Percentiles rank a stretch among this genome's conserved stretches.
These are phyloP conservation scores for Brasenia schreberi DNA, from an alignment of 164 flowering plant genomes.

Conservation along the genomic window DNA sequence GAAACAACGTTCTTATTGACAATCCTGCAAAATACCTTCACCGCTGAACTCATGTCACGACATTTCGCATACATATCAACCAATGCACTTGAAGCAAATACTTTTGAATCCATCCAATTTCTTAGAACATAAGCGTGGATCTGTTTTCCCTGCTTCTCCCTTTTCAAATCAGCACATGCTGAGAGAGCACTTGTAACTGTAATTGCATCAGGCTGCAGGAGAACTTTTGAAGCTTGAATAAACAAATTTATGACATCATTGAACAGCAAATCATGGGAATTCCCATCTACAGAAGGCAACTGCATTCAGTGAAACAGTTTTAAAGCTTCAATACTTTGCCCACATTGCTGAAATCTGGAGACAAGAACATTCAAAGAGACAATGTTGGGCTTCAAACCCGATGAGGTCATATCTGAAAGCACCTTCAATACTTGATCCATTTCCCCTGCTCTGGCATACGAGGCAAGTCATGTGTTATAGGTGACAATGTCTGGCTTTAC, in stretches of 20 bases:
- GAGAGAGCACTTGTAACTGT: constrained; percentile 30
- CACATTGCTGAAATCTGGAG: constrained; percentile 42
- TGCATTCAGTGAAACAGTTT: constrained; percentile 30
- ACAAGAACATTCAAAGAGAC: constrained; percentile 25
- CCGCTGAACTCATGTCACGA: constrained; percentile 23
- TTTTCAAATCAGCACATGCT: constrained; percentile 29
- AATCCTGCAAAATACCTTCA: constrained; percentile 20
- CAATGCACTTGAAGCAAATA: constrained; percentile 23
- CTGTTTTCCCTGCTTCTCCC: constrained; percentile 22
- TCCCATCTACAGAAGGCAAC: constrained; percentile 3
- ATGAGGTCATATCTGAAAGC: constrained; percentile 21
- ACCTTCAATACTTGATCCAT: constrained; percentile 23
- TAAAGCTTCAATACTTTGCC: constrained; percentile 27
- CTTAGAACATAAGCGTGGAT: constrained; percentile 28
- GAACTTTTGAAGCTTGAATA: neutral
- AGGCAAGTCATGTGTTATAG: constrained; percentile 32
- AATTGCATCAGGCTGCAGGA: constrained; percentile 19
- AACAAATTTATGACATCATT: constrained; percentile 1
- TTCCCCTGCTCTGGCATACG: constrained; percentile 27
- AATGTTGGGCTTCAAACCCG: constrained; percentile 28
- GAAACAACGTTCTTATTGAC: constrained; percentile 21
- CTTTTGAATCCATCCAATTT: constrained; percentile 18
- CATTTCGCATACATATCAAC: constrained; percentile 40
- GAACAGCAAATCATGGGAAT: neutral
- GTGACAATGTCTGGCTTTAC: constrained; percentile 29